Evolutionary conservation across 345 rosid species (phyloP), one percentile per base, ranked within the genome.

Genomic region (Microcos paniculata): DNA sequence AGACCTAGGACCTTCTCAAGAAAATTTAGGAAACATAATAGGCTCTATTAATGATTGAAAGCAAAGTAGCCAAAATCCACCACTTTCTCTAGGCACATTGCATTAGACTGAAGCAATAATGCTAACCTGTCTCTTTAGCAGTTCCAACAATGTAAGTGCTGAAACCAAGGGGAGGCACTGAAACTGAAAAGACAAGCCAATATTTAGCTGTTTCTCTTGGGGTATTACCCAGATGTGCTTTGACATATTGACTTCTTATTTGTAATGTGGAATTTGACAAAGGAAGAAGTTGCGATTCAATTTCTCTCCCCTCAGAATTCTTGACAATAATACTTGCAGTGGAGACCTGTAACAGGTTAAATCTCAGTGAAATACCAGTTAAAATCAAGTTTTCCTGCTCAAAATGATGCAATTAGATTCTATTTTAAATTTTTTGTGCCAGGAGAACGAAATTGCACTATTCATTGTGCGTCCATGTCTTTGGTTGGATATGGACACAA

Each of bases 111-210:
- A 58, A 77, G 76, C 30, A 71, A 84, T 57, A 77, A 19, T 52
- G 59, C 79, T 75, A 75, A 94, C 98, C 96, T 85, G 85, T 80
- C 73, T 82, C 82, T 74, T 87, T 89, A 70, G 93, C 84, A 77
- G 70, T 75, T 62, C 90, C 87, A 78, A 94, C 80, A 76, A 78
- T 79, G 79, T 91, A 94, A 30, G 95, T 87, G 86, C 87, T 92
- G 86, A 94, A 91, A 80, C 97, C 98, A 76, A 94, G 91, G 77
- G 98, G 89, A 59, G 98, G 98, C 62, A 94, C 89, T 69, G 97
- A 85, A 77, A 78, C 98, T 73, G 92, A 80, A 85, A 94, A 94
- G 46, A 92, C 95, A 84, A 94, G 91, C 91, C 90, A 89, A 82
- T 90, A 80, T 78, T 87, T 90, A 57, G 78, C 71, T 24, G 84